These are phyloP conservation scores for Eucalyptus urophylla DNA, from an alignment of 345 rosid genomes.

Conservation along the genomic window DNA sequence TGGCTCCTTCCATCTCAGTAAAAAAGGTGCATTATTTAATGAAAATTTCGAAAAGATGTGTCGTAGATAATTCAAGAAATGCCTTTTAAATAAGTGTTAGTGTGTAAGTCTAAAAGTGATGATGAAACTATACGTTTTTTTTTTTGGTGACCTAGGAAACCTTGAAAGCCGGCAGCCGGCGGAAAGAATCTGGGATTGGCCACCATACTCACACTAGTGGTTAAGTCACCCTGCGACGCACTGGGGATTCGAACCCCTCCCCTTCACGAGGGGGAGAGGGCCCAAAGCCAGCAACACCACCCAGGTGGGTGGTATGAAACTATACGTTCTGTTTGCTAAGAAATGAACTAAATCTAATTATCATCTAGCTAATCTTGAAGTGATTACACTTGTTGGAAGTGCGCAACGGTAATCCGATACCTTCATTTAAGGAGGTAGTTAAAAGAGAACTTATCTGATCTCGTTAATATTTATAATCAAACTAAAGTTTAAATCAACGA, in stretches of 20 bases:
- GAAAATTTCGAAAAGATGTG: neutral
- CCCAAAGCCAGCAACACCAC: too few relatives aligned
- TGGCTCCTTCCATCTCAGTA: neutral
- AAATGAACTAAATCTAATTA: neutral
- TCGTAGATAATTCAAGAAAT: neutral
- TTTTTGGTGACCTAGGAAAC: too few relatives aligned
- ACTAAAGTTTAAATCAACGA: neutral
- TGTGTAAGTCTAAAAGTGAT: neutral
- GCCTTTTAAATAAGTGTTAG: neutral
- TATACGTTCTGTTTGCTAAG: neutral
- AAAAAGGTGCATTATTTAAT: neutral
- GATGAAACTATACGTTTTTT: neutral
- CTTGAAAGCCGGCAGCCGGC: too few relatives aligned
- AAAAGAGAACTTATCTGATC: neutral
- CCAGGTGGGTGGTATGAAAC: too few relatives aligned
- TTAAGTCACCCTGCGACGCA: too few relatives aligned
- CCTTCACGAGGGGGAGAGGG: too few relatives aligned
- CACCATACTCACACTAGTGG: too few relatives aligned
- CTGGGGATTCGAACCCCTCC: too few relatives aligned
- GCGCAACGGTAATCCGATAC: fast-evolving
- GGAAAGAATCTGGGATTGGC: too few relatives aligned
- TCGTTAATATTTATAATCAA: fast-evolving
- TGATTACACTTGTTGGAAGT: neutral
- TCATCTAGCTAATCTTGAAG: neutral
- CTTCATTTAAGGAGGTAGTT: neutral